Percentiles rank a stretch among this genome's conserved stretches.
phyloP scores from a whole-genome alignment of 306 rosid species.

The Vicia sativa region DNA sequence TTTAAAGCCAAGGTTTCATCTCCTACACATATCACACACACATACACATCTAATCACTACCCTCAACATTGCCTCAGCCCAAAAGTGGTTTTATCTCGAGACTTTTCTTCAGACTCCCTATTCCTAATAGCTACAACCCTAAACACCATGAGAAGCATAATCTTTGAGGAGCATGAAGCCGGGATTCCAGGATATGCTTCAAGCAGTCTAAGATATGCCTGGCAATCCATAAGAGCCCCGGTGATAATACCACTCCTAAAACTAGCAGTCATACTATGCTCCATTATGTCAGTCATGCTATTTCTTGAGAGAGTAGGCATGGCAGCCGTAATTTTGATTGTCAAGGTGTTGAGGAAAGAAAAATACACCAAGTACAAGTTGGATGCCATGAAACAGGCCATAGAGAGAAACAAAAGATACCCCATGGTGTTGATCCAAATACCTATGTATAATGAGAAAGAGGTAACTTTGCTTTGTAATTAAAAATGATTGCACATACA shows the following conservation, averaged over 20 bases:
- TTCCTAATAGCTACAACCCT: constrained; percentile 31
- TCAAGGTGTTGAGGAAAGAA: constrained; percentile 56
- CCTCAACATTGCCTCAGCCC: constrained; percentile 32
- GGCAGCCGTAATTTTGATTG: constrained; percentile 44
- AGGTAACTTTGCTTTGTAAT: constrained; percentile 45
- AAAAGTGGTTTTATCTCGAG: constrained; percentile 42
- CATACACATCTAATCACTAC: constrained; percentile 38
- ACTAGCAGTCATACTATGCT: constrained; percentile 53
- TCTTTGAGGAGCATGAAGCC: constrained; percentile 46
- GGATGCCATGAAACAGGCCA: constrained; percentile 47
- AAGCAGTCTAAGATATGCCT: constrained; percentile 48
- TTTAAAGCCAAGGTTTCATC: constrained; percentile 39
- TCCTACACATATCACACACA: constrained; percentile 34
- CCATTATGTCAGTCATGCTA: constrained; percentile 59
- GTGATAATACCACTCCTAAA: constrained; percentile 50
- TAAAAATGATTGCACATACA: constrained; percentile 14
- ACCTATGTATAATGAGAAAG: constrained; percentile 68
- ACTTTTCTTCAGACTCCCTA: constrained; percentile 40
- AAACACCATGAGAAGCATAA: constrained; percentile 49
- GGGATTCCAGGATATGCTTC: constrained; percentile 43
- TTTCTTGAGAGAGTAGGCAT: constrained; percentile 56
- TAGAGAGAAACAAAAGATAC: constrained; percentile 48
- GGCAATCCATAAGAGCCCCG: constrained; percentile 49
- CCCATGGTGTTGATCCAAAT: constrained; percentile 62
- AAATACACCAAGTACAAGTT: constrained; percentile 55